Conservation (phyloP, 805 yeast genomes). For the Yamadazyma scolyti region DNA sequence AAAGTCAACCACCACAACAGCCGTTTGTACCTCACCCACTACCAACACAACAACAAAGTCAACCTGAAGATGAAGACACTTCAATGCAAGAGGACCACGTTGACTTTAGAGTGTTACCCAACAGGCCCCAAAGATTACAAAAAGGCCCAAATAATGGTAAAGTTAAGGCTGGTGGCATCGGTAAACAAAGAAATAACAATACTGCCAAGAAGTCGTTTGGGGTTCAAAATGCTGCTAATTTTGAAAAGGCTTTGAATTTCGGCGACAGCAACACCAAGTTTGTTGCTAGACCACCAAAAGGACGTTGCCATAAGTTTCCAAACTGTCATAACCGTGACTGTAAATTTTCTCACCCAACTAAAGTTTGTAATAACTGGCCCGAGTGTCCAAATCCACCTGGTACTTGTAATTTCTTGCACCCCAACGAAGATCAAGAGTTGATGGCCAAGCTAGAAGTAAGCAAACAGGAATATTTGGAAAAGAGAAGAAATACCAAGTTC, state of each 20-base stretch:
- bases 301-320: constrained; percentile 71
- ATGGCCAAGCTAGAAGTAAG: constrained; percentile 65
- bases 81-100: constrained; percentile 12
- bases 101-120: constrained; percentile 10
- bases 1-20: constrained; percentile 6
- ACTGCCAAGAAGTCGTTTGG: constrained; percentile 27
- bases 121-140: constrained; percentile 5
- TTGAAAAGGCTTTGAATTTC: constrained; percentile 39
- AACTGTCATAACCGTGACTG: constrained; percentile 69
- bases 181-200: constrained; percentile 16
- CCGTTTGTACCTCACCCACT: constrained; percentile 6
- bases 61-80: constrained; percentile 5
- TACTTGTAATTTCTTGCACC: constrained; percentile 79
- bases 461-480: constrained; percentile 47
- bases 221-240: constrained; percentile 36
- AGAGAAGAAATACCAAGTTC: constrained; percentile 21
- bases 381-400: constrained; percentile 77
- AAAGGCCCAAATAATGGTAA: constrained; percentile 1
- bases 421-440: constrained; percentile 76
- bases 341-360: constrained; percentile 76
- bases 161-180: constrained; percentile 18
- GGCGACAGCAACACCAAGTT: constrained; percentile 24
- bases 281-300: constrained; percentile 48
- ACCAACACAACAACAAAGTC: constrained; percentile 2
- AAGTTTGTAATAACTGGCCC: constrained; percentile 68